These are phyloP conservation scores for Salvia sclarea DNA, from an alignment of 305 asterid species.

Conservation along the genomic window DNA sequence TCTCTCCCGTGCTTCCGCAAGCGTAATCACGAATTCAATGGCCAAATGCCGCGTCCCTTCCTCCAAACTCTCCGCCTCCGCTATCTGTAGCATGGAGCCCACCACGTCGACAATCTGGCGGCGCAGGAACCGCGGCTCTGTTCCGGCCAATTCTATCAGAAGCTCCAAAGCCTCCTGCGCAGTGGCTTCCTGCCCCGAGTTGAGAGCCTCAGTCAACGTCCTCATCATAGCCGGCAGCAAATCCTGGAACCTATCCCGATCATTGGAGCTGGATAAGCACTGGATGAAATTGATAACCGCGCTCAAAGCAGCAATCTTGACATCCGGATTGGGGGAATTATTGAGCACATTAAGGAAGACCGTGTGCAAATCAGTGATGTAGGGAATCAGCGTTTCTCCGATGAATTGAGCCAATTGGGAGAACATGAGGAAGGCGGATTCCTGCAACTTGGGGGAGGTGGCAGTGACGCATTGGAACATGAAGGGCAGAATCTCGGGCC, in stretches of 20 bases:
- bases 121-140: conserved; percentile 74
- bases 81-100: conserved; percentile 79
- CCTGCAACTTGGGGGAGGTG: conserved; percentile 56
- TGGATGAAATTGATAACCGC: conserved; percentile 79
- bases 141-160: conserved; percentile 77
- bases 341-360: conserved; percentile 63
- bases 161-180: conserved; percentile 85
- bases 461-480: conserved; percentile 82
- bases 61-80: conserved; percentile 70
- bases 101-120: conserved; percentile 81
- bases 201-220: conserved; percentile 72
- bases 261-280: conserved; percentile 60
- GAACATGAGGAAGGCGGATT: conserved; percentile 71
- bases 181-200: conserved; percentile 65
- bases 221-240: conserved; percentile 81
- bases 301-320: conserved; percentile 69
- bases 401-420: conserved; percentile 70
- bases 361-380: conserved; percentile 61
- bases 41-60: conserved; percentile 85
- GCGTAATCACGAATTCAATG: conserved; percentile 70
- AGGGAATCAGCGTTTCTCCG: conserved; percentile 61
- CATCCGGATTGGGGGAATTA: conserved; percentile 56
- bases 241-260: conserved; percentile 84
- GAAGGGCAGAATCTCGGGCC: conserved; percentile 76
- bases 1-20: conserved; percentile 78